A percentile compares a stretch with the other conserved stretches of the same genome.
These are phyloP conservation scores for Trichosporon sp. DNA, from an alignment of 1,284 basidiomycete species.

Conservation along the genomic window DNA sequence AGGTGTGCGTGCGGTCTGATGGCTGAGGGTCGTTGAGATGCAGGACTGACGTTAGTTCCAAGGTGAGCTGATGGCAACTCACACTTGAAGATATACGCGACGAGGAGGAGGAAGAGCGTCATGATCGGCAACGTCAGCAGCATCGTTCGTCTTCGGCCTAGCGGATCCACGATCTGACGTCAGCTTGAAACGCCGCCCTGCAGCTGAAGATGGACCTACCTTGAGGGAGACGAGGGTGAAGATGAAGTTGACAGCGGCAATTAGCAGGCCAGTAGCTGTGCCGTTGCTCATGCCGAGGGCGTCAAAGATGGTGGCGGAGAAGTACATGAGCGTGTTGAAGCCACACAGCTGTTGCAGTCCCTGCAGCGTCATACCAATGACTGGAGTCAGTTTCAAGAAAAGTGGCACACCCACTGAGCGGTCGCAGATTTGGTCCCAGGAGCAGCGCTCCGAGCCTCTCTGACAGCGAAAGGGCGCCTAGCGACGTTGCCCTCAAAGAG, in stretches of 20 bases:
- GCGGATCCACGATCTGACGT: conserved; percentile 67
- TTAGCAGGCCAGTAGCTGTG: conserved; percentile 74
- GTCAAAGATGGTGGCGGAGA: conserved; percentile 75
- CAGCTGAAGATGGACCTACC: conserved; percentile 45
- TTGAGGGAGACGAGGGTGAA: conserved; percentile 79
- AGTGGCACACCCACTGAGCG: neutral
- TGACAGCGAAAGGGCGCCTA: neutral
- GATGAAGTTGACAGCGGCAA: conserved; percentile 76
- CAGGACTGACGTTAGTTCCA: conserved; percentile 1
- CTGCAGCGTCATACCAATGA: conserved; percentile 76
- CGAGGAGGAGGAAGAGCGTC: conserved; percentile 70
- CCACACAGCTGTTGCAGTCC: conserved; percentile 80
- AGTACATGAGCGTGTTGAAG: conserved; percentile 72
- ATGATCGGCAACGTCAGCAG: conserved; percentile 75
- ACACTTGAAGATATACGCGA: conserved; percentile 76
- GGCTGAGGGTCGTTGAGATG: neutral
- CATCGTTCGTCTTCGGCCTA: conserved; percentile 77
- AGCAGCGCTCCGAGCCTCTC: neutral
- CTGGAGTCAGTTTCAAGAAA: conserved; percentile 51
- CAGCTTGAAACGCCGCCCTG: conserved; percentile 13
- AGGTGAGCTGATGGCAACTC: conserved; percentile 40
- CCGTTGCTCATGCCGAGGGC: conserved; percentile 78
- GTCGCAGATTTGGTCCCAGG: neutral
- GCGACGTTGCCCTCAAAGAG: conserved; percentile 5
- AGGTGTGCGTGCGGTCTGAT: conserved; percentile 11